Evolutionary conservation across 305 asterid genomes (phyloP).

Genomic region (Plantago coronopus): DNA sequence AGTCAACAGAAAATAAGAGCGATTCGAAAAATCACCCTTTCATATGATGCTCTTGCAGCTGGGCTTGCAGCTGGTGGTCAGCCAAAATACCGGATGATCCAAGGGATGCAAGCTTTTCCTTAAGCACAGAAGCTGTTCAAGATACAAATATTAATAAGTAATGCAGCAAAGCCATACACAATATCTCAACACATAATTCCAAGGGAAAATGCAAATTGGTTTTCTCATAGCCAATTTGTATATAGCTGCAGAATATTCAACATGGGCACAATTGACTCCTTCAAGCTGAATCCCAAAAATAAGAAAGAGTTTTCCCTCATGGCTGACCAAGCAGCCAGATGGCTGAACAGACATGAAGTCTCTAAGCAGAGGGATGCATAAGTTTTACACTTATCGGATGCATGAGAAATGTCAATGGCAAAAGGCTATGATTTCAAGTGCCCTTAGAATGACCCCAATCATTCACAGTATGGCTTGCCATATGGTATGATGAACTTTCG

Average conservation of each 20-base stretch:
- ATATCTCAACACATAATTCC: constrained; percentile 9
- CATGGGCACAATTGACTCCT: too few species aligned
- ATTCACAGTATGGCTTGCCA: too few species aligned
- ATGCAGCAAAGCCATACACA: constrained; percentile 7
- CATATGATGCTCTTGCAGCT: constrained; percentile 89
- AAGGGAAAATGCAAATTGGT: not conserved
- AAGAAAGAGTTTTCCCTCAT: not conserved
- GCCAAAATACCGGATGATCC: constrained; percentile 99
- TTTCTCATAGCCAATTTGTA: too few species aligned
- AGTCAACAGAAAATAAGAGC: constrained; percentile 1
- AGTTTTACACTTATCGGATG: too few species aligned
- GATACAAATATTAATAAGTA: constrained; percentile 31
- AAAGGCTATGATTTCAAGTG: too few species aligned
- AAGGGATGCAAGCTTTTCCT: constrained; percentile 92
- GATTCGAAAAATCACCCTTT: constrained; percentile 73
- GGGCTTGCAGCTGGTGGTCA: constrained; percentile 99
- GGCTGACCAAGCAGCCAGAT: constrained; percentile 12
- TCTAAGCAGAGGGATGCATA: not conserved
- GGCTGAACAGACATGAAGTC: constrained; percentile 9
- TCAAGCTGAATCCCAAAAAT: too few species aligned
- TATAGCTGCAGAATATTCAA: too few species aligned
- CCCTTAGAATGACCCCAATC: too few species aligned
- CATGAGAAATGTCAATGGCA: too few species aligned
- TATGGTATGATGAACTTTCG: too few species aligned
- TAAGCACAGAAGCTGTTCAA: constrained; percentile 82